Conservation (phyloP, 2,329 filamentous ascomycete species). For the Cladosporium sp. region DNA sequence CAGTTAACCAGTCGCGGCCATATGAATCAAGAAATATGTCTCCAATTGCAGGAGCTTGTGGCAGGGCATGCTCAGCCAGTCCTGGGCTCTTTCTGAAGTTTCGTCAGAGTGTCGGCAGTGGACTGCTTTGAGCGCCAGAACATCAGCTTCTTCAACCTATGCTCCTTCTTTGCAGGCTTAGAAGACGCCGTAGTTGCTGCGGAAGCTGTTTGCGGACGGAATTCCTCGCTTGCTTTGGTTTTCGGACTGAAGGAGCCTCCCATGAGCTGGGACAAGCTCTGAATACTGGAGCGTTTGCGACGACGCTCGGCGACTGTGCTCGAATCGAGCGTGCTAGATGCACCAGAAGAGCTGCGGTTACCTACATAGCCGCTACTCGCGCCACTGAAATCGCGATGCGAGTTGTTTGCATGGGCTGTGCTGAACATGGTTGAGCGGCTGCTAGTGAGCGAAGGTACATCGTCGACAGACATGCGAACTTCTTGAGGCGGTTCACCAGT, state of each 20-base stretch:
- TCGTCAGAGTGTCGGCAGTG: no score
- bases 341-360: constrained; percentile 35
- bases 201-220: constrained; percentile 43
- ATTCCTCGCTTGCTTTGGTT: constrained; percentile 13
- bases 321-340: constrained; percentile 35
- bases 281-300: constrained; percentile 69
- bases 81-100: no score
- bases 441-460: constrained; percentile 69
- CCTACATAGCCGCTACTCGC: constrained; percentile 19
- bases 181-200: constrained; percentile 40
- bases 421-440: constrained; percentile 72
- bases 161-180: constrained; percentile 55
- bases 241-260: constrained; percentile 60
- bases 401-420: constrained; percentile 51
- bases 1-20: no score
- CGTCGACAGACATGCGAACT: constrained; percentile 64
- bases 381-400: constrained; percentile 31
- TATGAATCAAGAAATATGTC: no score
- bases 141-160: constrained; percentile 68
- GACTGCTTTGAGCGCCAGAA: constrained; percentile 61
- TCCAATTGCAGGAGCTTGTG: no score
- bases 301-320: constrained; percentile 46
- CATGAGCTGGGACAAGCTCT: constrained; percentile 70
- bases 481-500: constrained; percentile 72
- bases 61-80: no score